These are phyloP conservation scores for Acanthamoeba castellanii DNA, from an alignment of 208 protist species.

Conservation along the genomic window DNA sequence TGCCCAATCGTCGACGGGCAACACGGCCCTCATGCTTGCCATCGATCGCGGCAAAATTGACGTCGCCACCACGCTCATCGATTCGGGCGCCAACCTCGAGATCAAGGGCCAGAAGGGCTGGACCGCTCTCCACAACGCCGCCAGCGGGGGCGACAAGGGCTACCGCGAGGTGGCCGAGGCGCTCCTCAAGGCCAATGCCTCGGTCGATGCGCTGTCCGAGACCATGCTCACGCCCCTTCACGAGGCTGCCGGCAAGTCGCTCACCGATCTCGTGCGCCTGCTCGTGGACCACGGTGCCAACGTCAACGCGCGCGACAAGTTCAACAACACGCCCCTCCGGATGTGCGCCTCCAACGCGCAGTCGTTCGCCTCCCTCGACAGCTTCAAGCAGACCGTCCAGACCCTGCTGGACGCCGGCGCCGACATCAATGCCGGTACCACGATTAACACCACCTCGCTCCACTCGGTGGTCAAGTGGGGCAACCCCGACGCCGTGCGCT, in stretches of 20 bases:
- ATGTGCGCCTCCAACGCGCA: slow-evolving; percentile 73
- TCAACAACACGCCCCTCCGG: slow-evolving; percentile 71
- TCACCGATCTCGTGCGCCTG: slow-evolving; percentile 32
- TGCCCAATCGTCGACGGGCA: slow-evolving; percentile 68
- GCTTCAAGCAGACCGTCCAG: slow-evolving; percentile 71
- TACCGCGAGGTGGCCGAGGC: slow-evolving; percentile 61
- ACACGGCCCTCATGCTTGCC: slow-evolving; percentile 72
- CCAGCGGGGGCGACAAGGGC: slow-evolving; percentile 67
- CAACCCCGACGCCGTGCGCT: slow-evolving; percentile 55
- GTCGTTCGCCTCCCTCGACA: slow-evolving; percentile 64
- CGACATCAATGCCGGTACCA: slow-evolving; percentile 74
- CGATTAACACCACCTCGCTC: slow-evolving; percentile 58
- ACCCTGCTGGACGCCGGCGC: slow-evolving; percentile 60
- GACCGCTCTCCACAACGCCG: slow-evolving; percentile 69
- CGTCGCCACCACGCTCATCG: slow-evolving; percentile 63
- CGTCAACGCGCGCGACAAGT: slow-evolving; percentile 70
- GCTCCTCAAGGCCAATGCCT: slow-evolving; percentile 52
- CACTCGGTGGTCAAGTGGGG: slow-evolving; percentile 67
- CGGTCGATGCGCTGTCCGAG: slow-evolving; percentile 50
- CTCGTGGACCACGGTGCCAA: slow-evolving; percentile 62
- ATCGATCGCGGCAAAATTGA: slow-evolving; percentile 72
- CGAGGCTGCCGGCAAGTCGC: slow-evolving; percentile 38
- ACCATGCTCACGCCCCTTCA: slow-evolving; percentile 67
- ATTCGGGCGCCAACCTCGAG: slow-evolving; percentile 39
- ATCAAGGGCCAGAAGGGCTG: slow-evolving; percentile 68